Conservation (phyloP, 2,329 filamentous ascomycete genomes). For the Gaeumannomyces tritici region DNA sequence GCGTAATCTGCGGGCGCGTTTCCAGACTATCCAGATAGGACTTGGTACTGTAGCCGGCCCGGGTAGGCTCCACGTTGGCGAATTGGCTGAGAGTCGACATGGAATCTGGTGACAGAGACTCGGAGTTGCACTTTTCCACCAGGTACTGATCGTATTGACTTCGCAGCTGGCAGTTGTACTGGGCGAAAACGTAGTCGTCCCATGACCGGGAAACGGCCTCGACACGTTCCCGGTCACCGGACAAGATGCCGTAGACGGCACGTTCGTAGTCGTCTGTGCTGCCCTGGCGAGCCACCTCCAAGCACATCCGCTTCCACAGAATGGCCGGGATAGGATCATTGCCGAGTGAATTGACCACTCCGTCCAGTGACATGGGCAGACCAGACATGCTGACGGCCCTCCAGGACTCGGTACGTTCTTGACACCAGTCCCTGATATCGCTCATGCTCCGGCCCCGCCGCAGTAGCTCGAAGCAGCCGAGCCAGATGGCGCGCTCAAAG, state of each 20-base stretch:
- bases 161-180: conserved; percentile 15
- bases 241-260: conserved; percentile 84
- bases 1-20: not conserved
- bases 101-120: conserved; percentile 3
- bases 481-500: conserved; percentile 85
- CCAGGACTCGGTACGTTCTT: conserved; percentile 81
- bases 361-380: conserved; percentile 44
- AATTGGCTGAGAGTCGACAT: not conserved
- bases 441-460: conserved; percentile 68
- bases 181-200: conserved; percentile 23
- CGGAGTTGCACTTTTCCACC: conserved; percentile 9
- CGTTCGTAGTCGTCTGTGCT: conserved; percentile 70
- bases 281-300: conserved; percentile 57
- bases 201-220: conserved; percentile 45
- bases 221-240: conserved; percentile 71
- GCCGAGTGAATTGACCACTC: conserved; percentile 25
- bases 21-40: conserved; percentile 1
- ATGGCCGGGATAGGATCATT: conserved; percentile 36
- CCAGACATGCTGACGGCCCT: conserved; percentile 75
- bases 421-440: conserved; percentile 76
- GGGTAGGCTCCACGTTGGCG: not conserved
- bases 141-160: conserved; percentile 14
- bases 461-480: conserved; percentile 88
- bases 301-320: conserved; percentile 75
- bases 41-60: not conserved